phyloP scores from a whole-genome alignment of 2,329 filamentous ascomycete species.

The Colletotrichum chlorophyti region DNA sequence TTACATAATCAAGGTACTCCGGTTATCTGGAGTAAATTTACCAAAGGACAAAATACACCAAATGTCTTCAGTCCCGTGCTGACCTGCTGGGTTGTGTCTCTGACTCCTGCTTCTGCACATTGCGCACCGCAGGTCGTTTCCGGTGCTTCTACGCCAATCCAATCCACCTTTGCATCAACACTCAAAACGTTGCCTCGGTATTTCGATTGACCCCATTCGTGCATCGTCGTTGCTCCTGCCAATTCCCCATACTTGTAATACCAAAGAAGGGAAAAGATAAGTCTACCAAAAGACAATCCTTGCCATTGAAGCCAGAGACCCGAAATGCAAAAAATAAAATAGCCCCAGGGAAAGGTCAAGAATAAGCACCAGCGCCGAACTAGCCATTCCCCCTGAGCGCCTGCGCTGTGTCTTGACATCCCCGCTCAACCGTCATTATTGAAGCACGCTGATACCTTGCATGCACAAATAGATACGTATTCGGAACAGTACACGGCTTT shows the following conservation, averaged over 20 bases:
- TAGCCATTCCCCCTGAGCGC: neutral
- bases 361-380: neutral
- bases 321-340: conserved; percentile 18
- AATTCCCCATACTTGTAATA: no score
- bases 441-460: conserved; percentile 13
- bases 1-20: conserved; percentile 15
- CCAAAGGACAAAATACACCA: conserved; percentile 1
- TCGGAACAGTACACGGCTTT: neutral
- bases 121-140: neutral
- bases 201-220: neutral
- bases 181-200: conserved; percentile 10
- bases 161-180: conserved; percentile 14
- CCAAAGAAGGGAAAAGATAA: neutral
- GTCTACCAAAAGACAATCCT: neutral
- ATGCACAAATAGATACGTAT: conserved; percentile 25
- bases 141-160: conserved; percentile 6
- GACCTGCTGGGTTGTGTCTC: conserved; percentile 14
- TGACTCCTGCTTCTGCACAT: neutral
- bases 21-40: conserved; percentile 12
- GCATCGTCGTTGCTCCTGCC: conserved; percentile 3
- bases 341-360: conserved; percentile 1
- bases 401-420: conserved; percentile 22
- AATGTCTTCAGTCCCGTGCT: conserved; percentile 1
- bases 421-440: conserved; percentile 19
- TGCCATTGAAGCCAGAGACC: no score